These are phyloP conservation scores for Helenozyma rhizophorensis DNA, from an alignment of 805 yeast genomes.

Conservation along the genomic window DNA sequence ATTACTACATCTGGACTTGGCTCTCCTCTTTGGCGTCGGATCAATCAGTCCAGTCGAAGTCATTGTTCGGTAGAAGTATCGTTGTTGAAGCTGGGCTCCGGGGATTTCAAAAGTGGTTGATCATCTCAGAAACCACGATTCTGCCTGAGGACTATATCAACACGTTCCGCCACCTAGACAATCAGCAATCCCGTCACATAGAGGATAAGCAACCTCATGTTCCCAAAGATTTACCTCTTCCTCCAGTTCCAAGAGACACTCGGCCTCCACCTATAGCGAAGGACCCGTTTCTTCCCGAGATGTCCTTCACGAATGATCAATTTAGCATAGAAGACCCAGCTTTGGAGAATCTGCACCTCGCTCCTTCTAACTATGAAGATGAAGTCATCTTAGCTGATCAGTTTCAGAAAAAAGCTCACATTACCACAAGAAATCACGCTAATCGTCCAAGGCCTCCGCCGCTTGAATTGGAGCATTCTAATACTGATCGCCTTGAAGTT, in stretches of 20 bases:
- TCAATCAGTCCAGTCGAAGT: slow-evolving; percentile 59
- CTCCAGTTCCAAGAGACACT: slow-evolving; percentile 17
- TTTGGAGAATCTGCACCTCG: no score
- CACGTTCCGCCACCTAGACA: slow-evolving; percentile 12
- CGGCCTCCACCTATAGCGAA: slow-evolving; percentile 17
- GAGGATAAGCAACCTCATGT: slow-evolving; percentile 1
- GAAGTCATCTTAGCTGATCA: no score
- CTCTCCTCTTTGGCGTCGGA: slow-evolving; percentile 71
- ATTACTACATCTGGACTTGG: slow-evolving; percentile 92
- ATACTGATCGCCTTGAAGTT: neutral
- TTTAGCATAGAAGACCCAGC: slow-evolving; percentile 6
- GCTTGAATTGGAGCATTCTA: slow-evolving; percentile 3
- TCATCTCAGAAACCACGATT: slow-evolving; percentile 63
- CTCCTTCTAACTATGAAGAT: no score
- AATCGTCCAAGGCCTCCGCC: slow-evolving; percentile 15
- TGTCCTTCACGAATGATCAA: slow-evolving; percentile 5
- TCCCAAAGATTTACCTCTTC: slow-evolving; percentile 14
- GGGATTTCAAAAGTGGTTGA: slow-evolving; percentile 76
- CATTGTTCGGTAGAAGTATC: slow-evolving; percentile 73
- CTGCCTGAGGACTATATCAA: slow-evolving; percentile 30
- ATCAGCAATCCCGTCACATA: no score
- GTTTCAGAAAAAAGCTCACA: slow-evolving; percentile 2
- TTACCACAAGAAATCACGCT: slow-evolving; percentile 2
- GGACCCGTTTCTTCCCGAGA: slow-evolving; percentile 8
- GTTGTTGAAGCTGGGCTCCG: slow-evolving; percentile 77